A percentile compares a stretch with the other conserved stretches of the same genome.
phyloP scores from a whole-genome alignment of 148 eudicot species.

The Hydrangea macrophylla region DNA sequence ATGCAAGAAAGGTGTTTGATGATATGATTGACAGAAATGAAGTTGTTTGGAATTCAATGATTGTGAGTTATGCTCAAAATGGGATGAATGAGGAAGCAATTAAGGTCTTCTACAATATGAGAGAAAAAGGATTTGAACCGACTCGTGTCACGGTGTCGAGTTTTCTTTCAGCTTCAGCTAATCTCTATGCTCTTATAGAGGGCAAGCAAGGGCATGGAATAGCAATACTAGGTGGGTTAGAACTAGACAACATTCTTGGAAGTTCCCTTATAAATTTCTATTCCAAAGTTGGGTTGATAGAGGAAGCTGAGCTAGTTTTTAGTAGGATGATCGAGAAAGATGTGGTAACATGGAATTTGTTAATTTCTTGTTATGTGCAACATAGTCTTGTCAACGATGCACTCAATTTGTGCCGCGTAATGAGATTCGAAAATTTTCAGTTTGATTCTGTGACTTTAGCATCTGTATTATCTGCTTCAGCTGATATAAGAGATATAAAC shows the following conservation, averaged over 20 bases:
- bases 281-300: constrained; percentile 41
- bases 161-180: constrained; percentile 54
- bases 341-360: constrained; percentile 59
- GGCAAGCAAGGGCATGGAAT: constrained; percentile 62
- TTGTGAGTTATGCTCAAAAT: constrained; percentile 51
- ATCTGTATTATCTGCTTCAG: constrained; percentile 36
- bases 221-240: constrained; percentile 39
- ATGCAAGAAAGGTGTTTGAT: constrained; percentile 44
- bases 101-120: constrained; percentile 43
- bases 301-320: constrained; percentile 48
- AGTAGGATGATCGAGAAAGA: constrained; percentile 49
- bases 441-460: constrained; percentile 55
- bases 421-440: constrained; percentile 41
- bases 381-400: constrained; percentile 30
- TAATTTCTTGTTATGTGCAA: constrained; percentile 51
- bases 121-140: constrained; percentile 43
- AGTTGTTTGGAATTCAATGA: constrained; percentile 55
- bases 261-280: constrained; percentile 57
- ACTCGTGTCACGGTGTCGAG: constrained; percentile 49
- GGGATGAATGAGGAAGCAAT: constrained; percentile 53
- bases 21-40: constrained; percentile 44
- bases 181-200: constrained; percentile 36
- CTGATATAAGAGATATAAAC: constrained; percentile 26
- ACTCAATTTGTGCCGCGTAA: constrained; percentile 28
- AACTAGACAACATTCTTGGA: constrained; percentile 45